Conservation (phyloP, 495 filamentous ascomycete genomes). For the Pseudoneurospora amorphoporcata region DNA sequence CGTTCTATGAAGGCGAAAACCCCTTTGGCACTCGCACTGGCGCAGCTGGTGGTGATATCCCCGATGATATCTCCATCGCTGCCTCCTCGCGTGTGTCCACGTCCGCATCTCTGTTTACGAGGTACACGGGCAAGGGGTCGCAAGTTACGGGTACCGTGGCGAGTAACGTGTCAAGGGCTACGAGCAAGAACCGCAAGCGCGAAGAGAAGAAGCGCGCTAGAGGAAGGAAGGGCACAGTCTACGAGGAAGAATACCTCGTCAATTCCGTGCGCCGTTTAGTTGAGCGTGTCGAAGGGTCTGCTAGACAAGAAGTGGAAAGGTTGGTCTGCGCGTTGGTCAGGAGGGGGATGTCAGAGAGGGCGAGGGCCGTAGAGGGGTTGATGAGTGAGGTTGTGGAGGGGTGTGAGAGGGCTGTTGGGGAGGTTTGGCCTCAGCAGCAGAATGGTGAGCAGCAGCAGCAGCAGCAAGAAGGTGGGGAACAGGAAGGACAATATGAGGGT, state of each 20-base stretch:
- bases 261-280: slow-evolving; percentile 76
- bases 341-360: slow-evolving; percentile 78
- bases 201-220: slow-evolving; percentile 93
- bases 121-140: slow-evolving; percentile 64
- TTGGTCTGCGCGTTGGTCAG: slow-evolving; percentile 66
- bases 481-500: slow-evolving; percentile 17
- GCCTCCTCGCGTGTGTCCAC: slow-evolving; percentile 72
- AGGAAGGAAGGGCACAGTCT: slow-evolving; percentile 91
- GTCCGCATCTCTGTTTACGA: slow-evolving; percentile 72
- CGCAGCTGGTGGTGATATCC: slow-evolving; percentile 54
- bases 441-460: slow-evolving; percentile 14
- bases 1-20: slow-evolving; percentile 63
- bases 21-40: slow-evolving; percentile 19
- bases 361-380: slow-evolving; percentile 60
- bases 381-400: slow-evolving; percentile 60
- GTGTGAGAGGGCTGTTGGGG: slow-evolving; percentile 51
- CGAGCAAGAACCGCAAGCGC: slow-evolving; percentile 68
- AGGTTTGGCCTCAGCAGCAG: slow-evolving; percentile 50
- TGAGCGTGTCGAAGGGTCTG: slow-evolving; percentile 63
- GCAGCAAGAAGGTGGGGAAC: slow-evolving; percentile 14
- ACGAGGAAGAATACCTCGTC: slow-evolving; percentile 94
- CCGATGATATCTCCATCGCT: slow-evolving; percentile 85
- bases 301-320: slow-evolving; percentile 51
- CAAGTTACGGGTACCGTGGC: slow-evolving; percentile 54
- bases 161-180: slow-evolving; percentile 57